phyloP scores from a whole-genome alignment of 2,329 filamentous ascomycete genomes.

The Botrytis deweyae region DNA sequence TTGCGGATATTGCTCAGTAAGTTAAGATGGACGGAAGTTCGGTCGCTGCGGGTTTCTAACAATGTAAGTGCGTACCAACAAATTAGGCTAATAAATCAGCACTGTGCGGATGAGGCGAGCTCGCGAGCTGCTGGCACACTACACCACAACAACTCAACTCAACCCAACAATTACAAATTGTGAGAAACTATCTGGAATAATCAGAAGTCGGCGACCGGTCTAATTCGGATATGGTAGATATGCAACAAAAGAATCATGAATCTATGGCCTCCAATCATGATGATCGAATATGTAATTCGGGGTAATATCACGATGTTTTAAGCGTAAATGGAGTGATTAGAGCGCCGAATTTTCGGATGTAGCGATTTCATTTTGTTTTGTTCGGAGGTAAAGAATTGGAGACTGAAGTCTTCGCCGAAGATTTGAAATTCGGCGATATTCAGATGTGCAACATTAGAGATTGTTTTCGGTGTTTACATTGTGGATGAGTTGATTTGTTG shows the following conservation, averaged over 20 bases:
- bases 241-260: background rate
- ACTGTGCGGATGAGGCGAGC: background rate
- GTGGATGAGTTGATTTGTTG: background rate
- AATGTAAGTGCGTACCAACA: background rate
- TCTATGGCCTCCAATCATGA: background rate
- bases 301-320: background rate
- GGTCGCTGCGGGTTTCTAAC: background rate
- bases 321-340: background rate
- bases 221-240: constrained; percentile 6
- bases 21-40: background rate
- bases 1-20: background rate
- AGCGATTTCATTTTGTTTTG: background rate
- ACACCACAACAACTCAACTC: background rate
- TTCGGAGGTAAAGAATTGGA: constrained; percentile 2
- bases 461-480: constrained; percentile 2
- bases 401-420: background rate
- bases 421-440: background rate
- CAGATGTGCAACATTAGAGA: constrained; percentile 2
- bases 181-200: background rate
- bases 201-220: background rate
- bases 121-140: background rate
- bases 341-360: background rate
- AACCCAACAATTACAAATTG: background rate
- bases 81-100: background rate
- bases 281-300: background rate